phyloP scores from a whole-genome alignment of 495 filamentous ascomycete genomes.

The Tuber magnatum region DNA sequence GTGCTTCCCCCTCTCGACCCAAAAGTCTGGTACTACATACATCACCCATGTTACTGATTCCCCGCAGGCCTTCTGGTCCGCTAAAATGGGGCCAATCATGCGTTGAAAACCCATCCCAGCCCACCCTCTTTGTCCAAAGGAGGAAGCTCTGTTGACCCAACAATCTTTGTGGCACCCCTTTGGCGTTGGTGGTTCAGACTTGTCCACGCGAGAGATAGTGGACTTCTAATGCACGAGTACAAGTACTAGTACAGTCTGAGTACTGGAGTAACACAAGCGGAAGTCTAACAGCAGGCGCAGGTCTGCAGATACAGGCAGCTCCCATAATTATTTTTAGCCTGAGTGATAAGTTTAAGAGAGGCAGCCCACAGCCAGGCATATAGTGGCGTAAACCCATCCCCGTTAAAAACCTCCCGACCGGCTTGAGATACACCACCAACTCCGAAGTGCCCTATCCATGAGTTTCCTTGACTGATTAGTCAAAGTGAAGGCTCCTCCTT shows the following conservation, averaged over 20 bases:
- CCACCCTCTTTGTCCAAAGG: background rate
- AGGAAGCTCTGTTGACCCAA: background rate
- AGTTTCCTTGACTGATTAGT: background rate
- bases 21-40: background rate
- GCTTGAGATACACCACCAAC: background rate
- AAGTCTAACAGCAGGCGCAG: background rate
- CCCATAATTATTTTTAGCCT: background rate
- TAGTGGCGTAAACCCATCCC: background rate
- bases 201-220: background rate
- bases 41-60: background rate
- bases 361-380: background rate
- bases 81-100: background rate
- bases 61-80: background rate
- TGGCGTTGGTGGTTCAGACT: background rate
- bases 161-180: background rate
- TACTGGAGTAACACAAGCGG: background rate
- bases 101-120: background rate
- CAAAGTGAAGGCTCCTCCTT: background rate
- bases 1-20: background rate
- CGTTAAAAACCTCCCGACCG: background rate
- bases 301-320: background rate
- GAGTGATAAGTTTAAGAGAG: background rate
- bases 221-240: too few species aligned
- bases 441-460: background rate
- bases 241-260: background rate